A percentile compares a stretch with the other conserved stretches of the same genome.
phyloP scores from a whole-genome alignment of 73 alveolate species.

The Paramecium bursaria region DNA sequence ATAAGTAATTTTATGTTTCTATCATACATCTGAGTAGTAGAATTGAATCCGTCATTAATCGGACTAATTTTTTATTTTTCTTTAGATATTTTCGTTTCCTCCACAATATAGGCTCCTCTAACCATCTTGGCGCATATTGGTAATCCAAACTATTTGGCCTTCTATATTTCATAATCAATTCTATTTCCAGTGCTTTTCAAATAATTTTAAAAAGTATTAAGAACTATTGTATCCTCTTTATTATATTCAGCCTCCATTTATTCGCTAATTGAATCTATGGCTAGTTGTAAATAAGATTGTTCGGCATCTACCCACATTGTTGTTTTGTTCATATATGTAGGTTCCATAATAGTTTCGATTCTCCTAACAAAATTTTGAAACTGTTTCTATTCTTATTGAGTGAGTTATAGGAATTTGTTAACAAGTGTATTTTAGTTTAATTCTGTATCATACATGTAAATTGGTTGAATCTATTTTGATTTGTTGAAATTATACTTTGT shows the following conservation, averaged over 20 bases:
- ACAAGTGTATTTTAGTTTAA: conserved; percentile 11
- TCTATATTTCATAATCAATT: conserved; percentile 61
- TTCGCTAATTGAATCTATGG: conserved; percentile 63
- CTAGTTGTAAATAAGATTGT: conserved; percentile 53
- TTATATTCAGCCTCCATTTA: conserved; percentile 61
- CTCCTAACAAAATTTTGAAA: conserved; percentile 57
- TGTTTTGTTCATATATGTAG: conserved; percentile 25
- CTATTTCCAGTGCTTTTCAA: conserved; percentile 29
- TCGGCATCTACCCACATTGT: conserved; percentile 64
- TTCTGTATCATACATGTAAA: conserved; percentile 27
- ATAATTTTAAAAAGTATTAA: conserved; percentile 61
- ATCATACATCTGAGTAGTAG: conserved; percentile 66
- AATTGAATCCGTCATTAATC: conserved; percentile 65
- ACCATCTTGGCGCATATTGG: conserved; percentile 62
- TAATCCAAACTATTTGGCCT: conserved; percentile 35
- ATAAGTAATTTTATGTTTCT: conserved; percentile 61
- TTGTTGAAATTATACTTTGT: not conserved
- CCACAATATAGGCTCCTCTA: conserved; percentile 67
- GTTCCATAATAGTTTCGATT: conserved; percentile 49
- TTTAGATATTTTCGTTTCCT: conserved; percentile 59
- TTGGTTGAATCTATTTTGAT: conserved; percentile 18
- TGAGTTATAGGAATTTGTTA: conserved; percentile 28
- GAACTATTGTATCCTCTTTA: conserved; percentile 33
- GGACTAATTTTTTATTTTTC: conserved; percentile 58
- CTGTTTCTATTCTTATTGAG: conserved; percentile 12